Conservation (phyloP, 2,329 filamentous ascomycete species). For the Colletotrichum euphorbiae region DNA sequence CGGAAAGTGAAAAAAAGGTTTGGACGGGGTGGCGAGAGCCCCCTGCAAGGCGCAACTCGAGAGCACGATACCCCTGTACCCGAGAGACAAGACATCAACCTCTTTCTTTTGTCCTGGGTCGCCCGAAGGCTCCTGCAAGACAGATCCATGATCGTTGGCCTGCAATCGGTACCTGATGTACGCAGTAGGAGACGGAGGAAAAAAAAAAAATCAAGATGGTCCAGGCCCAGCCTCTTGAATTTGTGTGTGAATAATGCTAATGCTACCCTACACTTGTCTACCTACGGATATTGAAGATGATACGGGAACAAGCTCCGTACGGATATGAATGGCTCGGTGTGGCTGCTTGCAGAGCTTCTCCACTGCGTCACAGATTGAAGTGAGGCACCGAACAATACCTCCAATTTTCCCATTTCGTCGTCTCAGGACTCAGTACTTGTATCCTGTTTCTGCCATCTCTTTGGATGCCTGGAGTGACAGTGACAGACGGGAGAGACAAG, state of each 20-base stretch:
- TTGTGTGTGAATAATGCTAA: not conserved
- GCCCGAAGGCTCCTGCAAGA: constrained; percentile 5
- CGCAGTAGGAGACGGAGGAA: not conserved
- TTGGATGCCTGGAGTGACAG: constrained; percentile 17
- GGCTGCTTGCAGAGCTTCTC: too few relatives aligned
- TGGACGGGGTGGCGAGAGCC: constrained; percentile 8
- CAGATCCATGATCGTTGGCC: not conserved
- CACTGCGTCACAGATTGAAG: too few relatives aligned
- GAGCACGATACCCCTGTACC: constrained; percentile 19
- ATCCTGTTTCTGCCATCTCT: constrained; percentile 24
- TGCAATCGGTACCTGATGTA: not conserved
- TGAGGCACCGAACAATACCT: too few relatives aligned
- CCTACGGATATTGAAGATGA: too few relatives aligned
- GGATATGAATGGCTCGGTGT: too few relatives aligned
- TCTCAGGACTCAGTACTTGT: constrained; percentile 2
- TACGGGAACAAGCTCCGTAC: too few relatives aligned
- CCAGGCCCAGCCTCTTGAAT: not conserved
- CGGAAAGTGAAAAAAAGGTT: constrained; percentile 20
- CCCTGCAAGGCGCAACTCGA: constrained; percentile 25
- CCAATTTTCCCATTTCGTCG: not conserved
- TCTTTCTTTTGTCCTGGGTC: not conserved
- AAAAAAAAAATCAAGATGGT: not conserved
- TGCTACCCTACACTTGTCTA: too few relatives aligned
- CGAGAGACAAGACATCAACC: constrained; percentile 13
- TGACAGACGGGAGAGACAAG: not conserved